Evolutionary conservation across 1,139 yeast species (phyloP).

Genomic region (Suhomyces bribrorum): DNA sequence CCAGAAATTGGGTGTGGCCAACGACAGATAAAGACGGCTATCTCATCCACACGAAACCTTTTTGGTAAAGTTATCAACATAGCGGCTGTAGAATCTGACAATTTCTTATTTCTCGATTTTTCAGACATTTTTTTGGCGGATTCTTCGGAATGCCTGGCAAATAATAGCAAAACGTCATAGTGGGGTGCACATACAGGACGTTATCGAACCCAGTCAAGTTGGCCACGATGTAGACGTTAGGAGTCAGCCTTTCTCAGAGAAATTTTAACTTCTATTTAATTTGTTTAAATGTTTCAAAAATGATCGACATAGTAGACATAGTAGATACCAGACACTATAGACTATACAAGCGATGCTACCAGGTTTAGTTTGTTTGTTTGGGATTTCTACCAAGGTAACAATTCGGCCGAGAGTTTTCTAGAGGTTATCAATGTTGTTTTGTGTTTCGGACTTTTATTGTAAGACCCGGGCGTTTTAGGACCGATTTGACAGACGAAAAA

Average conservation of each 20-base stretch:
- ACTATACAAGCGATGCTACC: too few species aligned
- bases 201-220: not conserved
- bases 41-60: too few species aligned
- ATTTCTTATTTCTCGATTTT: not conserved
- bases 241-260: too few species aligned
- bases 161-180: constrained; percentile 4
- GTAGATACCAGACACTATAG: too few species aligned
- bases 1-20: too few species aligned
- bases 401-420: not conserved
- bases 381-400: too few species aligned
- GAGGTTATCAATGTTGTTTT: not conserved
- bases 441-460: not conserved
- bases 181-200: not conserved
- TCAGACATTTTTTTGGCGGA: not conserved
- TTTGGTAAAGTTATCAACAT: constrained; percentile 2
- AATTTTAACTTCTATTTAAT: too few species aligned
- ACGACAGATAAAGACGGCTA: too few species aligned
- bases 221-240: not conserved
- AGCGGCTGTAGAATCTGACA: not conserved
- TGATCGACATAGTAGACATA: too few species aligned
- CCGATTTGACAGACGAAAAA: not conserved
- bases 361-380: too few species aligned
- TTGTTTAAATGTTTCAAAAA: too few species aligned
- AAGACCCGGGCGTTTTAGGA: not conserved
- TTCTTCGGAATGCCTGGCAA: constrained; percentile 2